phyloP scores from a whole-genome alignment of 495 filamentous ascomycete genomes.

The Penicillium antarcticum region DNA sequence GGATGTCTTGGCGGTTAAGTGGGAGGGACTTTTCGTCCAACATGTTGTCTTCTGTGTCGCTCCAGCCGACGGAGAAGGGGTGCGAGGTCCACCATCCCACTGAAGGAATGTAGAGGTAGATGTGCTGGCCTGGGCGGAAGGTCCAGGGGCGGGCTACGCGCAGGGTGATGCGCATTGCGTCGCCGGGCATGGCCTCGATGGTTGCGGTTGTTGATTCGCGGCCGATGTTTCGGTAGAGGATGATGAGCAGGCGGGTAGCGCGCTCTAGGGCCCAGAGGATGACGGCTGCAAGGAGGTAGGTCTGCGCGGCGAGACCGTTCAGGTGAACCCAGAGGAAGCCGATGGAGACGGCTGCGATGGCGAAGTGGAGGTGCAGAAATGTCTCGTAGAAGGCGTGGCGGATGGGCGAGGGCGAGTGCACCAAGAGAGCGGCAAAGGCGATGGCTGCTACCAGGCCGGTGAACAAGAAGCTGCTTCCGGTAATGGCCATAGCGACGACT shows the following conservation, averaged over 20 bases:
- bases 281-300: conserved; percentile 65
- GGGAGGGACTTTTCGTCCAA: conserved; percentile 44
- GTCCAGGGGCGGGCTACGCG: conserved; percentile 71
- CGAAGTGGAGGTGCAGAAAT: conserved; percentile 81
- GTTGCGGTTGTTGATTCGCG: conserved; percentile 63
- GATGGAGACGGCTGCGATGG: conserved; percentile 59
- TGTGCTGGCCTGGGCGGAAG: conserved; percentile 81
- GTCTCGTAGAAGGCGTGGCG: conserved; percentile 96
- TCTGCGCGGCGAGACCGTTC: conserved; percentile 58
- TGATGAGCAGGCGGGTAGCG: conserved; percentile 58
- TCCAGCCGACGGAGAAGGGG: conserved; percentile 93
- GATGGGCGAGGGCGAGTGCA: conserved; percentile 68
- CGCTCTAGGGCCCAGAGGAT: conserved; percentile 78
- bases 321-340: conserved; percentile 72
- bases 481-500: conserved; percentile 46
- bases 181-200: conserved; percentile 75
- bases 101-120: conserved; percentile 77
- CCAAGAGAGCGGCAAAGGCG: conserved; percentile 55
- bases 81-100: conserved; percentile 82
- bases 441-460: conserved; percentile 47
- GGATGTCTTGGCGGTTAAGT: conserved; percentile 32
- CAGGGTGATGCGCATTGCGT: conserved; percentile 79
- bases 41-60: conserved; percentile 41
- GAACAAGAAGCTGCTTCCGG: conserved; percentile 53
- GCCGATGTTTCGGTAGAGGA: conserved; percentile 69